phyloP scores from a whole-genome alignment of 352 stramenopile genomes.

The Phytophthora vignae region DNA sequence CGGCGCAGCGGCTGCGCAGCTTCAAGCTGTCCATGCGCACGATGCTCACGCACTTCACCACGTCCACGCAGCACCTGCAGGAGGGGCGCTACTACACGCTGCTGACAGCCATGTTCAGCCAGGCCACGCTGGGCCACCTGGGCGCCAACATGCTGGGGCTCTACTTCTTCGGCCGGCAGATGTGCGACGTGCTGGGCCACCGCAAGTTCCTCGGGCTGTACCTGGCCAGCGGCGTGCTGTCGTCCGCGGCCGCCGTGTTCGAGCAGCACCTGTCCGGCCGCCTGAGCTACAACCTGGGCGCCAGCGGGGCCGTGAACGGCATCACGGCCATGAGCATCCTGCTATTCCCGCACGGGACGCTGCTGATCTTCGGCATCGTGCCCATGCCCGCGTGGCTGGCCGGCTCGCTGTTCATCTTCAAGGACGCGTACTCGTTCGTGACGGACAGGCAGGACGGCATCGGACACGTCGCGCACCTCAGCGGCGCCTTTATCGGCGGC shows the following conservation, averaged over 20 bases:
- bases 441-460: constrained; percentile 61
- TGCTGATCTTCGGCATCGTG: constrained; percentile 81
- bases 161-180: constrained; percentile 79
- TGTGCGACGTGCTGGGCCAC: constrained; percentile 71
- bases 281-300: constrained; percentile 67
- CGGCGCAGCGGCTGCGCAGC: constrained; percentile 30
- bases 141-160: constrained; percentile 79
- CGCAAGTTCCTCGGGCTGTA: constrained; percentile 81
- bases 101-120: constrained; percentile 77
- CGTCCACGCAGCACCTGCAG: constrained; percentile 69
- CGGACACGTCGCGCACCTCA: constrained; percentile 80
- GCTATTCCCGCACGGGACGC: constrained; percentile 71
- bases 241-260: constrained; percentile 62
- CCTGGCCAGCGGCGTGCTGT: constrained; percentile 73
- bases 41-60: constrained; percentile 85
- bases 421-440: constrained; percentile 74
- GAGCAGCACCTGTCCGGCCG: constrained; percentile 61
- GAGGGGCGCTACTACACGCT: constrained; percentile 79
- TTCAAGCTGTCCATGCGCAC: constrained; percentile 44
- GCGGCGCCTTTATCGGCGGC: constrained; percentile 64
- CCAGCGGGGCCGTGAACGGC: constrained; percentile 81
- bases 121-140: constrained; percentile 63
- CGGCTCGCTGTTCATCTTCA: constrained; percentile 76
- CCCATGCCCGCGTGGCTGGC: constrained; percentile 80
- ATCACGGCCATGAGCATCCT: constrained; percentile 81